Evolutionary conservation across 805 yeast genomes (phyloP).

Genomic region (Ogataea haglerorum): DNA sequence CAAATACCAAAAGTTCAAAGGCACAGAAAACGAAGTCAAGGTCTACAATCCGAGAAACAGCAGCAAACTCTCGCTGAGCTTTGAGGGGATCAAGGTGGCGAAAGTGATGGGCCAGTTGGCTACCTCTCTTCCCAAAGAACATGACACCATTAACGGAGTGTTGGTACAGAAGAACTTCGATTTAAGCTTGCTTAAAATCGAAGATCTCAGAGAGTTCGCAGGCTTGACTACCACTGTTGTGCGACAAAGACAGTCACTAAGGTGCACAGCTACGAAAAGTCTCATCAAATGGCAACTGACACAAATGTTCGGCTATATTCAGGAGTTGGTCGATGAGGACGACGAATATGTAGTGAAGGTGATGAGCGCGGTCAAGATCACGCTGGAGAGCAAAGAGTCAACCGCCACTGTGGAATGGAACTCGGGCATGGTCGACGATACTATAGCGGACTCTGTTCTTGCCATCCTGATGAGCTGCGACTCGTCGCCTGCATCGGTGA

Average conservation of each 20-base stretch:
- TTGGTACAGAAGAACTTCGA: constrained; percentile 90
- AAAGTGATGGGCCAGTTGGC: constrained; percentile 59
- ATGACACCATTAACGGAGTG: constrained; percentile 67
- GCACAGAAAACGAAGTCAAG: constrained; percentile 84
- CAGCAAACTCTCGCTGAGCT: constrained; percentile 69
- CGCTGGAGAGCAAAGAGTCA: constrained; percentile 40
- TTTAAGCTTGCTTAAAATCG: constrained; percentile 73
- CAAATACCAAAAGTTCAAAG: constrained; percentile 75
- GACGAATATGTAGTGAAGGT: constrained; percentile 50
- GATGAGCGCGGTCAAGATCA: constrained; percentile 62
- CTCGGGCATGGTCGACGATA: constrained; percentile 83
- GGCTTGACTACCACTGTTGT: constrained; percentile 82
- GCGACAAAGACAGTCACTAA: constrained; percentile 74
- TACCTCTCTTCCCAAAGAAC: constrained; percentile 38
- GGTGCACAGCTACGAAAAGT: constrained; percentile 76
- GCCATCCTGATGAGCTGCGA: constrained; percentile 91
- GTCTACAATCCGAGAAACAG: constrained; percentile 93
- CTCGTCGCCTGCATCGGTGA: constrained; percentile 92
- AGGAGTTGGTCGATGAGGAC: constrained; percentile 53
- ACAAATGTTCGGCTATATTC: constrained; percentile 91
- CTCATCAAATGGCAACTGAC: constrained; percentile 84
- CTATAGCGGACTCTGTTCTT: constrained; percentile 89
- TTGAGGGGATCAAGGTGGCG: constrained; percentile 82
- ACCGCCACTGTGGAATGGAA: constrained; percentile 81
- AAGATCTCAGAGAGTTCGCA: constrained; percentile 85